Base-by-base conservation (phyloP, 768 basidiomycete genomes). In the Ramaria sp. region DNA sequence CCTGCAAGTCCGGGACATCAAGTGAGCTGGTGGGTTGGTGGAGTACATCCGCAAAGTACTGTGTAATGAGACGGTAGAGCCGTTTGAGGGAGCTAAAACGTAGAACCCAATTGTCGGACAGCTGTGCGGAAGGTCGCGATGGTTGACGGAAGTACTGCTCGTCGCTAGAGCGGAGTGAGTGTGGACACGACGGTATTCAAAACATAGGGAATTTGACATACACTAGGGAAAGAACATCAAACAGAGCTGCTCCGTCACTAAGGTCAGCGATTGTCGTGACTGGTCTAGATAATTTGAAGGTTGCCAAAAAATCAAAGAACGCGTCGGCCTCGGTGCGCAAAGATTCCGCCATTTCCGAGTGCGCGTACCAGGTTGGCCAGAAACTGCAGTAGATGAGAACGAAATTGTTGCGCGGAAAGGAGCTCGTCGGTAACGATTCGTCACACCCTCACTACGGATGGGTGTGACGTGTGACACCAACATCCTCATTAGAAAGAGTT, bases 1-100 rank as follows among this genome's bases (percentile, higher is more conserved):
- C 93, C 70, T 94, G 92, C 47, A 96, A 76, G 71, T 93, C 84
- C 11, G 93, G 94, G 10, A 94, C 91, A 61, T 88, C 88, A 38
- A 94, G 77, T 9, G 81, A 76, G 45, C 78, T 77, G 1, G 86
- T 85, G 0, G 86, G 85, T 54, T 88, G 88, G 64, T 88, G 86
- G 20, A 94, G 78, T 2, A 90, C 80, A 68, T 92, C 86, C 49
- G 83, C 80, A 63, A 87, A 88, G 68, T 92, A 95, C 65, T 91
- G 88, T 1, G 88, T 90, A 75, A 93, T 86, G 39, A 92, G 80
- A 46, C 91, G 79, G 69, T 91, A 93, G 51, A 93, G 76, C 22
- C 86, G 81, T 65, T 94, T 94, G 59, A 94, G 78, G 9, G 85
- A 70, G 68, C 78, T 84, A 69, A 92, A 91, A 12, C 91, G 82